Conservation (phyloP, 1,284 basidiomycete species). For the Rugiboletus extremiorientalis region DNA sequence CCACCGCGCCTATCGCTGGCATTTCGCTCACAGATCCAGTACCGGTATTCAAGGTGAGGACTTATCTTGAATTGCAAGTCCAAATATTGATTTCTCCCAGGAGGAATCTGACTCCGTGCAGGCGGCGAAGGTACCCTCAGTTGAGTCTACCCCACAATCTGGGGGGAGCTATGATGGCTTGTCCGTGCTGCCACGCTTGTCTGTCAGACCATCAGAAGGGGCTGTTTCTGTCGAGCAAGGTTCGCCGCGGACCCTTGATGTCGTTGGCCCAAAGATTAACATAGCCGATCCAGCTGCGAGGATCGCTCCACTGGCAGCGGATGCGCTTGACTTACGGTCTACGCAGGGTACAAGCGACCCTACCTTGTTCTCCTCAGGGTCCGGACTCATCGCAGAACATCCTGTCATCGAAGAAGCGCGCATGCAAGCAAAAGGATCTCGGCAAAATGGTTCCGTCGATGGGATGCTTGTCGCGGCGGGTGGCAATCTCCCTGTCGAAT, state of each 20-base stretch:
- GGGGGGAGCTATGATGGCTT: background rate
- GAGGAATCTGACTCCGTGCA: background rate
- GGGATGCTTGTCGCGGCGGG: background rate
- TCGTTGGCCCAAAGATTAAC: background rate
- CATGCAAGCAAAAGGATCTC: background rate
- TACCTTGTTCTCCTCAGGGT: background rate
- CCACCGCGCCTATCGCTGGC: background rate
- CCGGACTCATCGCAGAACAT: background rate
- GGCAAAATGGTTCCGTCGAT: background rate
- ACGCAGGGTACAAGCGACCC: background rate
- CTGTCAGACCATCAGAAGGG: constrained; percentile 7
- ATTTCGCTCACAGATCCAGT: background rate
- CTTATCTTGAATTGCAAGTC: background rate
- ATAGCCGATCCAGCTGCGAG: background rate
- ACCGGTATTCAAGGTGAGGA: constrained; percentile 17
- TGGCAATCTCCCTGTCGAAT: too few species aligned
- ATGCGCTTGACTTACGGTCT: background rate
- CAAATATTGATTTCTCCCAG: constrained; percentile 10
- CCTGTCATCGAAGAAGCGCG: background rate
- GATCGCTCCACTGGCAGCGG: constrained; percentile 3
- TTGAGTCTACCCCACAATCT: constrained; percentile 20
- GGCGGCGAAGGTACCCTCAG: constrained; percentile 13
- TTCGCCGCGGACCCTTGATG: background rate
- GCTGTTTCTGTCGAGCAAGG: constrained; percentile 9
- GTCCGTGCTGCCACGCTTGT: background rate